Percentiles rank a stretch among this genome's conserved stretches.
These are phyloP conservation scores for Lecanoromycetidae sp. DNA, from an alignment of 2,329 filamentous ascomycete genomes.

Conservation along the genomic window DNA sequence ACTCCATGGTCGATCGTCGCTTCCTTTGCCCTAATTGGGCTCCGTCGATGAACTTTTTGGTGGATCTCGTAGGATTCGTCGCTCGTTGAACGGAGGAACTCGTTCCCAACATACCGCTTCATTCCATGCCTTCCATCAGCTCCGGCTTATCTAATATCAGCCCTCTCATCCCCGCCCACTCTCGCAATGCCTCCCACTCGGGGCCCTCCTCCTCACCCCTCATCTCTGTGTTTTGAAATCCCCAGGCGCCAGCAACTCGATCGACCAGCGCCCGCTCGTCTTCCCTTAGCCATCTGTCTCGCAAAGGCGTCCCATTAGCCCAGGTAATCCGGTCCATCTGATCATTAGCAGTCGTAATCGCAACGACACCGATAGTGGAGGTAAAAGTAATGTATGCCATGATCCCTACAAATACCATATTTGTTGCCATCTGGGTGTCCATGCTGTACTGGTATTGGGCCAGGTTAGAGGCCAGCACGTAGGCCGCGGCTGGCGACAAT, in stretches of 20 bases:
- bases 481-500: slow-evolving; percentile 15
- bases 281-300: slow-evolving; percentile 74
- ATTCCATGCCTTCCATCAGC: slow-evolving; percentile 87
- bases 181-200: slow-evolving; percentile 76
- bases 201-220: slow-evolving; percentile 81
- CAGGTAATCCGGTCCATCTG: slow-evolving; percentile 92
- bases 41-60: no score
- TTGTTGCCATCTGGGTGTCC: slow-evolving; percentile 61
- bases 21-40: no score
- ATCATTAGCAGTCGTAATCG: slow-evolving; percentile 77
- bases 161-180: slow-evolving; percentile 68
- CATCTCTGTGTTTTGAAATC: slow-evolving; percentile 68
- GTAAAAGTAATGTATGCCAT: slow-evolving; percentile 74
- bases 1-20: no score
- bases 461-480: slow-evolving; percentile 12
- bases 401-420: slow-evolving; percentile 66
- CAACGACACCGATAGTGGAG: slow-evolving; percentile 68
- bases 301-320: slow-evolving; percentile 67
- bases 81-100: no score
- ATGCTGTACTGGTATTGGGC: slow-evolving; percentile 52
- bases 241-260: slow-evolving; percentile 77
- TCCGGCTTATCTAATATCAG: slow-evolving; percentile 87
- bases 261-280: slow-evolving; percentile 83
- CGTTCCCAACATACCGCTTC: no score
- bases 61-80: no score